Evolutionary conservation across 495 filamentous ascomycete genomes (phyloP).

Genomic region (Choiromyces venosus): DNA sequence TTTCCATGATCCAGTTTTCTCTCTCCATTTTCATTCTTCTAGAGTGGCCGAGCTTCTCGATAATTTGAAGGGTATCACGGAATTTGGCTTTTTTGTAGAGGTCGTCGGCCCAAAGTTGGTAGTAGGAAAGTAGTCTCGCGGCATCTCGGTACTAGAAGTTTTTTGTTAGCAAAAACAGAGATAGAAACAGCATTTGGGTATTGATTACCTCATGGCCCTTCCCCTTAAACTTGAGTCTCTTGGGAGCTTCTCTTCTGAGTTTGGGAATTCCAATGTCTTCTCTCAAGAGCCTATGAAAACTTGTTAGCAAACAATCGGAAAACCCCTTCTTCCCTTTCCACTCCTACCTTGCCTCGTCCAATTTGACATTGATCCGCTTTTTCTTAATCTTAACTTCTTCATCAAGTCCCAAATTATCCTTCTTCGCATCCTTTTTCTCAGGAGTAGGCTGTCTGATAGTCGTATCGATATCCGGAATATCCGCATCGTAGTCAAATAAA

Average conservation of each 20-base stretch:
- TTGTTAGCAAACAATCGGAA: conserved; percentile 7
- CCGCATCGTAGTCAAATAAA: conserved; percentile 67
- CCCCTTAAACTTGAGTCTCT: conserved; percentile 73
- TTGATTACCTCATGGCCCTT: conserved; percentile 80
- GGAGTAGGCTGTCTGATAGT: conserved; percentile 41
- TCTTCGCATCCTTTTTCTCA: conserved; percentile 44
- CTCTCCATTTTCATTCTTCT: conserved; percentile 61
- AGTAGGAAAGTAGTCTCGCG: conserved; percentile 74
- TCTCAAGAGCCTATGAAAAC: conserved; percentile 60
- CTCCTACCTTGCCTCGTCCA: conserved; percentile 71
- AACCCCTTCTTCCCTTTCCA: background rate
- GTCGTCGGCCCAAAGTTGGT: conserved; percentile 96
- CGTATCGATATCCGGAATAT: conserved; percentile 47
- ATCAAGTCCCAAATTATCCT: conserved; percentile 63
- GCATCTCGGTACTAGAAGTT: conserved; percentile 71
- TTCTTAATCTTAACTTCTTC: conserved; percentile 76
- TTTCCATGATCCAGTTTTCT: conserved; percentile 73
- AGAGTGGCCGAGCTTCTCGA: conserved; percentile 88
- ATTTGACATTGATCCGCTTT: conserved; percentile 66
- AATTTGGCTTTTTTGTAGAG: conserved; percentile 94
- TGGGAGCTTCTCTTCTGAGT: conserved; percentile 63
- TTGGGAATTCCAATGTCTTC: conserved; percentile 70
- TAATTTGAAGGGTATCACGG: conserved; percentile 78
- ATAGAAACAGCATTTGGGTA: background rate
- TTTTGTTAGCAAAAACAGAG: conserved; percentile 10